Evolutionary conservation across 805 yeast genomes (phyloP), one percentile per base, ranked within the genome.

Genomic region (Tetrapisispora phaffii): DNA sequence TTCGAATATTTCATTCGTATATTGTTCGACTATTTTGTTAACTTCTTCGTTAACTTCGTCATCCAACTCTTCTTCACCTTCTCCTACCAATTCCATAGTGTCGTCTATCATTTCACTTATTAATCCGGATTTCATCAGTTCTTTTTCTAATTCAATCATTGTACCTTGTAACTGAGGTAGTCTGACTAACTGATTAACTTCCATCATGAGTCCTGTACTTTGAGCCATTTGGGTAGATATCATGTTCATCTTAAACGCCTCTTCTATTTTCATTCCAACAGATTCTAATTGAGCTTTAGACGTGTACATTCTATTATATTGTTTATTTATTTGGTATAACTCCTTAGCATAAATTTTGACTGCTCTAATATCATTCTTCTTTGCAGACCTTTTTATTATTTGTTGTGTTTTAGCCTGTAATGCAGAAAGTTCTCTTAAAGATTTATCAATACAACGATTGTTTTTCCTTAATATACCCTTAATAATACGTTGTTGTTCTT

Each of bases 81-180:
- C 82, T 26, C 80, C 86, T 19, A 75, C 80, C 47, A 77, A 66
- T 48, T 89, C 97, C 48, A 90, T 71, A 50, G 85, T 79, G 59
- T 93, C 99, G 46, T 85, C 87, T 60, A 89, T 81, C 97, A 93
- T 93, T 60, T 93, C 98, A 53, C 85, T 86, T 44, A 93, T 87
- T 38, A 93, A 76, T 0, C 93, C 93, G 12, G 85, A 77, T 63
- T 82, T 84, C 77, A 85, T 80, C 55, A 90, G 72, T 65, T 93
- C 99, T 57, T 76, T 81, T 48, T 90, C 85, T 46, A 93, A 67
- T 54, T 83, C 94, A 57, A 82, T 82, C 85, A 90, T 87, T 0
- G 95, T 81, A 10, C 76, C 79, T 54, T 79, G 79, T 44, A 93
- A 66, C 52, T 83, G 88, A 0, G 97, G 97, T 44, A 93, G 60